Percentiles rank a stretch among this genome's conserved stretches.
Evolutionary conservation across 164 flowering plant species (phyloP).

Genomic region (Brasenia schreberi): DNA sequence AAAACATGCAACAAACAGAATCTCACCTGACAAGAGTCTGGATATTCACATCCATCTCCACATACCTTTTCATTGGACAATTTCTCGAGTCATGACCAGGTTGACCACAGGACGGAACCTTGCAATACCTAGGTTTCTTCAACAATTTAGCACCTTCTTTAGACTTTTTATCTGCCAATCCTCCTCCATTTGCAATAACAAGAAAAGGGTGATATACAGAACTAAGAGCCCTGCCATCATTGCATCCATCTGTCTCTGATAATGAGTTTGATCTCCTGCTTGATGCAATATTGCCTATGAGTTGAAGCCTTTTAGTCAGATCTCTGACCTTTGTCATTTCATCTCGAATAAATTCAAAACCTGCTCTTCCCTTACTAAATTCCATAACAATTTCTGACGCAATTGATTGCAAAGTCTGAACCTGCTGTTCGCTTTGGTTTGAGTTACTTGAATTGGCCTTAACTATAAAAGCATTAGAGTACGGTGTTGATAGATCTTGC

Average conservation of each 20-base stretch:
- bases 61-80: neutral
- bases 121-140: conserved; percentile 2
- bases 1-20: neutral
- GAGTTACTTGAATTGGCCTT: neutral
- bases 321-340: neutral
- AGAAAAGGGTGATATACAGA: neutral
- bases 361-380: neutral
- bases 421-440: neutral
- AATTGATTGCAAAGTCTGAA: neutral
- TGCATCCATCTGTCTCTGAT: neutral
- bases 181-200: neutral
- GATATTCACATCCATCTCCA: neutral
- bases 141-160: neutral
- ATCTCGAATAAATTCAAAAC: neutral
- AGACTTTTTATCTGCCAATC: neutral
- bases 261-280: neutral
- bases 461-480: neutral
- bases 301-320: neutral
- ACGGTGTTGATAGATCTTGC: neutral
- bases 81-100: conserved; percentile 2
- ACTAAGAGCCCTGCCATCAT: neutral
- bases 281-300: neutral
- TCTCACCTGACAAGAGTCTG: neutral
- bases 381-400: neutral
- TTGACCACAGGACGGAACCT: conserved; percentile 2